Percentiles rank a stretch among this genome's conserved stretches.
Evolutionary conservation across 495 filamentous ascomycete species (phyloP).

Genomic region (Neurospora discreta): DNA sequence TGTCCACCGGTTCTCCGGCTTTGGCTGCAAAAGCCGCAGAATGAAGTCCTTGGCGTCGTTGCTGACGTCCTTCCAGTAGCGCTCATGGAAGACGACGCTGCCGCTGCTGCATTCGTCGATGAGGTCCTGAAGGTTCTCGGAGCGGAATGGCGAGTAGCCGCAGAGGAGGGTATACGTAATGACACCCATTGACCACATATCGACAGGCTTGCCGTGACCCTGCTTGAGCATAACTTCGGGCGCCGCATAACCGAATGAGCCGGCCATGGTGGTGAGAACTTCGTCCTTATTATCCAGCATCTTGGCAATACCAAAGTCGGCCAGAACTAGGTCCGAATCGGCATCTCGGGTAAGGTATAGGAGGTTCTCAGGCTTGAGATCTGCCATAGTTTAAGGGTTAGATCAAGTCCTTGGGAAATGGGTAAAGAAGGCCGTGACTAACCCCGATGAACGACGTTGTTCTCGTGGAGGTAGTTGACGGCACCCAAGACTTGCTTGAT

Average conservation of each 20-base stretch:
- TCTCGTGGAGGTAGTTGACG: slow-evolving; percentile 87
- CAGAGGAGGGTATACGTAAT: slow-evolving; percentile 99
- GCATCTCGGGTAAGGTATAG: slow-evolving; percentile 74
- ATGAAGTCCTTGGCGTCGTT: slow-evolving; percentile 96
- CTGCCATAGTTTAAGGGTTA: slow-evolving; percentile 34
- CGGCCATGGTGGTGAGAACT: slow-evolving; percentile 95
- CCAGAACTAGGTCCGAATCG: slow-evolving; percentile 79
- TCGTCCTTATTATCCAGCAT: slow-evolving; percentile 86
- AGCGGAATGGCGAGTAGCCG: slow-evolving; percentile 95
- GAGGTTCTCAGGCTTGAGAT: slow-evolving; percentile 97
- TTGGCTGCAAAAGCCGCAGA: slow-evolving; percentile 62
- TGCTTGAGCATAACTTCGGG: slow-evolving; percentile 98
- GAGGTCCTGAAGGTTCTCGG: slow-evolving; percentile 83
- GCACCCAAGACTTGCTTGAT: slow-evolving; percentile 92
- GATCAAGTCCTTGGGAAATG: background rate
- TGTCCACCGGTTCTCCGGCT: slow-evolving; percentile 64
- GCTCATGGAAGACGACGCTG: slow-evolving; percentile 92
- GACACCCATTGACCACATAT: slow-evolving; percentile 98
- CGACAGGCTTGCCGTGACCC: slow-evolving; percentile 96
- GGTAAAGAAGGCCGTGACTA: slow-evolving; percentile 5
- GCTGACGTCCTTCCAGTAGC: slow-evolving; percentile 98
- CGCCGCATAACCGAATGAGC: slow-evolving; percentile 95
- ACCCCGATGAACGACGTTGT: slow-evolving; percentile 97
- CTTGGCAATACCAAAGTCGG: slow-evolving; percentile 98
- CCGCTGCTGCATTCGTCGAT: slow-evolving; percentile 89